Conservation (phyloP, 1,139 yeast species). For the Diutina catenulata region DNA sequence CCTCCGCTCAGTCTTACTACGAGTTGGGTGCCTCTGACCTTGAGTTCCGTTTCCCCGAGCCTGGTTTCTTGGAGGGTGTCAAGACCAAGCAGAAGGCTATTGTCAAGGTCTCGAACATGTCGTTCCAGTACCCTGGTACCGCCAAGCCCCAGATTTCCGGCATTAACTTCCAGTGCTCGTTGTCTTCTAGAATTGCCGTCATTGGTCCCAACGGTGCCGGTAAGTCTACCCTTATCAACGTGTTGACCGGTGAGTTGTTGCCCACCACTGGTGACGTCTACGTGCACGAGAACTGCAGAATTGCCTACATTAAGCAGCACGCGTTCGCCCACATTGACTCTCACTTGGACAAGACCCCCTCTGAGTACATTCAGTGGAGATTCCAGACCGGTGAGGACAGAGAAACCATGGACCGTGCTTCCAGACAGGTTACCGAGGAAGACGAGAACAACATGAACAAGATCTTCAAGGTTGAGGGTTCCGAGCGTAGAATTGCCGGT, state of each 20-base stretch:
- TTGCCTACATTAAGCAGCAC: slow-evolving; percentile 98
- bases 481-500: slow-evolving; percentile 94
- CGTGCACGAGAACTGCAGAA: slow-evolving; percentile 99
- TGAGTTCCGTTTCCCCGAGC: slow-evolving; percentile 97
- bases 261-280: slow-evolving; percentile 98
- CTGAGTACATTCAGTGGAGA: slow-evolving; percentile 99
- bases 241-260: slow-evolving; percentile 97
- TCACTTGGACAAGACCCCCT: slow-evolving; percentile 98
- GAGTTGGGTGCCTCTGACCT: slow-evolving; percentile 96
- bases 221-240: slow-evolving; percentile 96
- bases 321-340: slow-evolving; percentile 98
- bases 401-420: slow-evolving; percentile 99
- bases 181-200: slow-evolving; percentile 98
- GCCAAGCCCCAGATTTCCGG: slow-evolving; percentile 83
- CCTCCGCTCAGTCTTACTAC: slow-evolving; percentile 97
- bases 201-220: slow-evolving; percentile 99
- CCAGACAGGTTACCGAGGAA: slow-evolving; percentile 93
- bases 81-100: slow-evolving; percentile 99
- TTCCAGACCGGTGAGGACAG: slow-evolving; percentile 99
- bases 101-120: slow-evolving; percentile 92
- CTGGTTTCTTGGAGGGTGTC: slow-evolving; percentile 99
- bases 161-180: slow-evolving; percentile 96
- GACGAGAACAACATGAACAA: slow-evolving; percentile 99
- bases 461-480: slow-evolving; percentile 97
- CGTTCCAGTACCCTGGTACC: slow-evolving; percentile 99